Evolutionary conservation across 371 early-diverging fungal genomes (phyloP).

Genomic region (Rhizopus microsporus): DNA sequence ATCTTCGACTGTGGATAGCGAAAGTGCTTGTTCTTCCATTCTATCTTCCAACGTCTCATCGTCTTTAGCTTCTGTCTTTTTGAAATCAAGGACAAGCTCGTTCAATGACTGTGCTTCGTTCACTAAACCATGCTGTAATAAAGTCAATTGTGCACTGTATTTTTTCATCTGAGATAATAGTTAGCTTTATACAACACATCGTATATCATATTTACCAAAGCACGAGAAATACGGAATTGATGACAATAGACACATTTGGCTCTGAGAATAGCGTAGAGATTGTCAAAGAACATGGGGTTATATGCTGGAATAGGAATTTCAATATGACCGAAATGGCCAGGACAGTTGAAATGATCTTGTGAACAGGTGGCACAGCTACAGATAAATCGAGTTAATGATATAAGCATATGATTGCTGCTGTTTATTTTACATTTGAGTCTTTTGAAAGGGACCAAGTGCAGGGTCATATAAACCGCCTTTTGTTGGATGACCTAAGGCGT

Average conservation of each 20-base stretch:
- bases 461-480: conserved; percentile 96
- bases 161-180: conserved; percentile 35
- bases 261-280: conserved; percentile 84
- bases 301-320: conserved; percentile 96
- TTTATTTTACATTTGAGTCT: conserved; percentile 65
- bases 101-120: conserved; percentile 85
- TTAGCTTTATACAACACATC: neutral
- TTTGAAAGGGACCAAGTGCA: conserved; percentile 92
- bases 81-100: conserved; percentile 44
- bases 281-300: conserved; percentile 93
- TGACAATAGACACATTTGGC: conserved; percentile 93
- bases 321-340: conserved; percentile 99
- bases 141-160: conserved; percentile 64
- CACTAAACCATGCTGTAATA: conserved; percentile 78
- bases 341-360: conserved; percentile 83
- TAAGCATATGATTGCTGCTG: neutral
- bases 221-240: conserved; percentile 74
- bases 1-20: conserved; percentile 49
- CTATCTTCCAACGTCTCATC: conserved; percentile 46
- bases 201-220: conserved; percentile 50
- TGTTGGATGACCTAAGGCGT: conserved; percentile 91
- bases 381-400: neutral
- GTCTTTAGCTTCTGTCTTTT: conserved; percentile 46
- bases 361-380: conserved; percentile 89
- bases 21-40: conserved; percentile 55